phyloP scores from a whole-genome alignment of 352 stramenopile species.

The Phytopythium cucurbitacearum region DNA sequence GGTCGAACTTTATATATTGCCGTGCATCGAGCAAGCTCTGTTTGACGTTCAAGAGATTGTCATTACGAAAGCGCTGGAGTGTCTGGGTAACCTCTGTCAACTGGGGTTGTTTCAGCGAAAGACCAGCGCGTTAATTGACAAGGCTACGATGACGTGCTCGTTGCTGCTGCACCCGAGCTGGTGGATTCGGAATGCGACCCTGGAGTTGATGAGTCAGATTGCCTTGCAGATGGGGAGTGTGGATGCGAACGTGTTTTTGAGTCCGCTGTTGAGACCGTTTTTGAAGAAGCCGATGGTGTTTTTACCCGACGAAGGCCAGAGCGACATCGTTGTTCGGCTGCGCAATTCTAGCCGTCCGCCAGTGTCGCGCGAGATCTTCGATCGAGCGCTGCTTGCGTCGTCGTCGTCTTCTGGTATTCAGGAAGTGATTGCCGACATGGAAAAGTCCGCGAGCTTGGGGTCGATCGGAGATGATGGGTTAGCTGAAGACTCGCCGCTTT shows the following conservation, averaged over 20 bases:
- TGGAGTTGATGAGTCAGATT: conserved; percentile 86
- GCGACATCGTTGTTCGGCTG: conserved; percentile 47
- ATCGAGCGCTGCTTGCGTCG: conserved; percentile 68
- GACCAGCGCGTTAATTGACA: conserved; percentile 76
- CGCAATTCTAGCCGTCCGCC: conserved; percentile 58
- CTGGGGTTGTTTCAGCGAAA: conserved; percentile 90
- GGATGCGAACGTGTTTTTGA: conserved; percentile 91
- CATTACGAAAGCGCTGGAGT: conserved; percentile 91
- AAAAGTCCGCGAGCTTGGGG: conserved; percentile 18
- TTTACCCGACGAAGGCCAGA: conserved; percentile 52
- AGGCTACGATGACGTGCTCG: conserved; percentile 76
- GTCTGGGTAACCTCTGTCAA: conserved; percentile 87
- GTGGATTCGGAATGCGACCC: conserved; percentile 83
- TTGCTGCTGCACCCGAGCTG: conserved; percentile 86
- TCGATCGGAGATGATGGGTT: not conserved
- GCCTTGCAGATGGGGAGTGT: conserved; percentile 84
- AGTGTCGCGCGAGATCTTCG: conserved; percentile 83
- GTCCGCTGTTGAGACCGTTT: conserved; percentile 86
- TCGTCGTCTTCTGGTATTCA: conserved; percentile 38
- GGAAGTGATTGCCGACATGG: conserved; percentile 56
- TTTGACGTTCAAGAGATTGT: conserved; percentile 96
- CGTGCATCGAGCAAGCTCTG: conserved; percentile 96
- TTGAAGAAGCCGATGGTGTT: conserved; percentile 85
- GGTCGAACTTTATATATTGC: conserved; percentile 96
- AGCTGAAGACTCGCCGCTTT: not conserved